Evolutionary conservation across 169 alveolate genomes (phyloP), one percentile per base, ranked within the genome.

Genomic region (Cryptosporidium bovis): DNA sequence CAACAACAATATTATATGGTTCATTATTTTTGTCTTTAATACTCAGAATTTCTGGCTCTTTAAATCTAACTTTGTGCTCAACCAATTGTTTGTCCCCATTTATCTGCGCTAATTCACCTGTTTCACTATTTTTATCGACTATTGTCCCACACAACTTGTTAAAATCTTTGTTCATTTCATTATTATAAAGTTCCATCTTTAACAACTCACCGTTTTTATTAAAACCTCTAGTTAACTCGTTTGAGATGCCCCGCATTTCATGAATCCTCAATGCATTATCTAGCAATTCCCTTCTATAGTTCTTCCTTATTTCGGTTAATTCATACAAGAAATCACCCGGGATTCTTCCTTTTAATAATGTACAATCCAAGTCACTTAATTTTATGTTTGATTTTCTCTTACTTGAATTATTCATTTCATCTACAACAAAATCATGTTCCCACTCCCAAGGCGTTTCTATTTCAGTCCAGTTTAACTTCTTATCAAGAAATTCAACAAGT

Each of bases 381-480:
- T 51, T 69, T n/a, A 69, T 24, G 20, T 69, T 69, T 33, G 82
- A 36, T 29, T 24, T 2, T 16, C 44, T 34, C 12, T 51, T 69
- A 20, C 51, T 69, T 31, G 51, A 34, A 2, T 53, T 51, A 62
- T 60, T 27, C 40, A 77, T 50, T 48, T 60, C 69, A 69, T 69
- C 56, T 31, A 77, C 29, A 40, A 56, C 64, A 44, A 77, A 77
- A 18, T 77, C 87, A 24, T 36, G 87, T 24, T 77, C 87, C 87
- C 87, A 77, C 56, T 77, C 71, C 87, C 87, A 77, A 31, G 87
- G 87, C 8, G 62, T 77, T 46, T 77, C 77, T 3, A 77, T 62
- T 24, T 77, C 87, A 2, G 77, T 60, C 69, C 69, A 77, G 64
- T 44, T 18, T 62, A 77, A 60, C 53, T 77, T 77, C 40, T 77